phyloP scores from a whole-genome alignment of 768 basidiomycete genomes.

The Rhodotorula graminis region DNA sequence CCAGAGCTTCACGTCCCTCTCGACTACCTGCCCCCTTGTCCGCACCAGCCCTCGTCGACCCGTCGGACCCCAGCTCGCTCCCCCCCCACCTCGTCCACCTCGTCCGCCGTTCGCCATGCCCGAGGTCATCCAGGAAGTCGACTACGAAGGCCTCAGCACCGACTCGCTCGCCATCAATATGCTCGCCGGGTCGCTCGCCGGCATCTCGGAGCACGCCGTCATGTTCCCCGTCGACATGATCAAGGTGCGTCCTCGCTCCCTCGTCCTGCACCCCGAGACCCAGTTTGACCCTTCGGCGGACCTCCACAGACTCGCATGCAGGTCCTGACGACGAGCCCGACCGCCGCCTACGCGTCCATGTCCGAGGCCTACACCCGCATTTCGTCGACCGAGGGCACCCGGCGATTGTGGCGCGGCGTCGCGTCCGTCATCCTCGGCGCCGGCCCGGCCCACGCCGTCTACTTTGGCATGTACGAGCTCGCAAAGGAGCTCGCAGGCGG shows the following conservation, averaged over 20 bases:
- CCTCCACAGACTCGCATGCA: conserved; percentile 89
- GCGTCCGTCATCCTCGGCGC: conserved; percentile 93
- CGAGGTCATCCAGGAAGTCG: conserved; percentile 39
- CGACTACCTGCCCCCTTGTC: neutral
- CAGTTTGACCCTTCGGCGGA: neutral
- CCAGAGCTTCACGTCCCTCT: neutral
- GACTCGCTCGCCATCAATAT: conserved; percentile 88
- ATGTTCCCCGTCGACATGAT: conserved; percentile 99
- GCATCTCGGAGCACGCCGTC: conserved; percentile 96
- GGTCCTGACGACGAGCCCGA: conserved; percentile 80
- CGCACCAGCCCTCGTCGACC: neutral
- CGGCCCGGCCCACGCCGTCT: conserved; percentile 95
- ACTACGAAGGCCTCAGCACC: conserved; percentile 59
- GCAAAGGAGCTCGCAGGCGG: conserved; percentile 90
- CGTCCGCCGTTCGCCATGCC: neutral
- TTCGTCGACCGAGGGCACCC: conserved; percentile 86
- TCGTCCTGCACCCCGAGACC: too few relatives aligned
- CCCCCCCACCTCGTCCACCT: neutral
- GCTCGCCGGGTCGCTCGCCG: conserved; percentile 93
- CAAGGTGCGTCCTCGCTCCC: conserved; percentile 61
- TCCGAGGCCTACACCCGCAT: conserved; percentile 87
- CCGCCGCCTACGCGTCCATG: conserved; percentile 80
- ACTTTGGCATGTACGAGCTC: conserved; percentile 92
- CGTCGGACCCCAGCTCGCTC: neutral
- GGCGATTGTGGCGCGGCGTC: conserved; percentile 91